A percentile compares a stretch with the other conserved stretches of the same genome.
Conservation (phyloP, 2,329 filamentous ascomycete genomes). For the Fusarium multiceps region DNA sequence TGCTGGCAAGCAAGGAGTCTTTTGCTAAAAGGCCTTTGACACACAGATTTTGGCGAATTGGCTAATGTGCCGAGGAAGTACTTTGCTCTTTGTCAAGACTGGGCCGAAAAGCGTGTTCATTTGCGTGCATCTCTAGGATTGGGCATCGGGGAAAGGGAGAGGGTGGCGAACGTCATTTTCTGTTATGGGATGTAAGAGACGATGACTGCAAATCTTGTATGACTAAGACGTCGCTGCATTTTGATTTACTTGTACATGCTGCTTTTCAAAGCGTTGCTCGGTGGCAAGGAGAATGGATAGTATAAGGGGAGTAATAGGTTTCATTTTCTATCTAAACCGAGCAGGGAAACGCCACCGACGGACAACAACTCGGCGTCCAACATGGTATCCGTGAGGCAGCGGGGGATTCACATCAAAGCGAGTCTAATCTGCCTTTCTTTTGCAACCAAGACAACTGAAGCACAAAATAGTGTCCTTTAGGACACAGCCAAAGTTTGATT, state of each 20-base stretch:
- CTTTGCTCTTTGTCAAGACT: conserved; percentile 49
- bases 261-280: conserved; percentile 30
- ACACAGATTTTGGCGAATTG: conserved; percentile 45
- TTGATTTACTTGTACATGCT: conserved; percentile 30
- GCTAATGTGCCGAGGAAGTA: conserved; percentile 48
- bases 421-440: conserved; percentile 45
- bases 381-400: conserved; percentile 35
- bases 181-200: conserved; percentile 28
- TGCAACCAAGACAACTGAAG: conserved; percentile 37
- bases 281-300: conserved; percentile 21
- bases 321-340: conserved; percentile 44
- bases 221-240: conserved; percentile 47
- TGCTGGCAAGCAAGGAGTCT: conserved; percentile 47
- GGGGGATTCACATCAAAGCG: conserved; percentile 44
- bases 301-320: conserved; percentile 43
- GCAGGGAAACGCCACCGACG: conserved; percentile 35
- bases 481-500: conserved; percentile 47
- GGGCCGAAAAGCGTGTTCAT: conserved; percentile 56
- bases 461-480: conserved; percentile 40
- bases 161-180: conserved; percentile 44
- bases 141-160: conserved; percentile 47
- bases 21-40: conserved; percentile 48
- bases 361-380: conserved; percentile 34
- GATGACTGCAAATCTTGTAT: conserved; percentile 47
- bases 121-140: conserved; percentile 57